These are phyloP conservation scores for Wolfiporia cocos DNA, from an alignment of 1,284 basidiomycete genomes.

Conservation along the genomic window DNA sequence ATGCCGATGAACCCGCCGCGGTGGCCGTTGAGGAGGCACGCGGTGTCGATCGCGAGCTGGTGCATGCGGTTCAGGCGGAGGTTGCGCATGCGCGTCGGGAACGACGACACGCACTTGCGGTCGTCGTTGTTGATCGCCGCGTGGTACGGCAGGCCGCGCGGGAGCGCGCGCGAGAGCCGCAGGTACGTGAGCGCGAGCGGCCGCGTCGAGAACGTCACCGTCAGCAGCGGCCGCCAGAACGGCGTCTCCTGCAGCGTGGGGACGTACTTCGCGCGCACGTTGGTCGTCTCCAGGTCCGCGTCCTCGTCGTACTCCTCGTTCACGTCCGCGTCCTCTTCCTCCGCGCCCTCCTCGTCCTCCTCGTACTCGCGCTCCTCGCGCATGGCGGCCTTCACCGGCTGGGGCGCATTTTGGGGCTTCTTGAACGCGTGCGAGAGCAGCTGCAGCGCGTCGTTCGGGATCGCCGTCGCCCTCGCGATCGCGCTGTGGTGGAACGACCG, in stretches of 20 bases:
- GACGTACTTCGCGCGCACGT: constrained; percentile 21
- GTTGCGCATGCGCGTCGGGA: constrained; percentile 29
- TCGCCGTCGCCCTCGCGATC: constrained; percentile 7
- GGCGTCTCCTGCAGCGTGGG: constrained; percentile 24
- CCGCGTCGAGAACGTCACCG: constrained; percentile 36
- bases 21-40: constrained; percentile 24
- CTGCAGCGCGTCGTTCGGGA: constrained; percentile 2
- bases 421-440: not conserved
- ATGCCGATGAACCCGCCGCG: constrained; percentile 32
- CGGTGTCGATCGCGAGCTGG: constrained; percentile 21
- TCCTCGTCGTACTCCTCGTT: not conserved
- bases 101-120: constrained; percentile 27
- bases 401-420: too few species aligned
- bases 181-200: constrained; percentile 34
- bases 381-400: not conserved
- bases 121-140: constrained; percentile 28
- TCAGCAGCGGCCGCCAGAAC: constrained; percentile 37
- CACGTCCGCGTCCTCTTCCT: constrained; percentile 1
- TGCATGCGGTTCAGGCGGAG: constrained; percentile 32
- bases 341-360: constrained; percentile 1
- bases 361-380: not conserved
- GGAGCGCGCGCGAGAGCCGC: constrained; percentile 26
- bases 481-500: constrained; percentile 18
- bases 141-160: constrained; percentile 33
- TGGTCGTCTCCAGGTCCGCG: not conserved